Conservation (phyloP, 257 asterid species). For the Anisodus acutangulus region DNA sequence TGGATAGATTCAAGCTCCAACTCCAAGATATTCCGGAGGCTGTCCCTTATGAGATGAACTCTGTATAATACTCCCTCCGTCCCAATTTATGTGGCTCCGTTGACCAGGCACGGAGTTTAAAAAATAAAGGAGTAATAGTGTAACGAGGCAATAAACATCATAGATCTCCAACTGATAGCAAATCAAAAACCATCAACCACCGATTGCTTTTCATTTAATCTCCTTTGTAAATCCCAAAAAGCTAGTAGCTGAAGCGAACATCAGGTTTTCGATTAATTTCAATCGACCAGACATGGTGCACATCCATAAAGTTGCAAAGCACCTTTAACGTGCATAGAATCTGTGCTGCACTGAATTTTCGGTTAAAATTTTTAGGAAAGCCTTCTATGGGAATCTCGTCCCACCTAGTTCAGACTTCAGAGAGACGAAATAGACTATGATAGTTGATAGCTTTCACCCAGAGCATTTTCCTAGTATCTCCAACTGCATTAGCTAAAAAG, state of each 20-base stretch:
- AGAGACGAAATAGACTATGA: neutral
- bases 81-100: too few relatives aligned
- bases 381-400: neutral
- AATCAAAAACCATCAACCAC: neutral
- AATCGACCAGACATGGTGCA: neutral
- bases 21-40: slow-evolving; percentile 15
- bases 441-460: neutral
- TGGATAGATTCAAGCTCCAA: slow-evolving; percentile 22
- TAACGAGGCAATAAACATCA: neutral
- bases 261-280: neutral
- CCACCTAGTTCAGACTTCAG: neutral
- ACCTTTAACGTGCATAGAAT: neutral
- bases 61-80: neutral
- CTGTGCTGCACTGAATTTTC: neutral
- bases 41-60: neutral
- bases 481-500: neutral
- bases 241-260: neutral
- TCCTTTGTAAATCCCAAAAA: neutral
- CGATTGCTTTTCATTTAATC: neutral
- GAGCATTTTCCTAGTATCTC: neutral
- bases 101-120: too few relatives aligned
- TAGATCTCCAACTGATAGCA: neutral
- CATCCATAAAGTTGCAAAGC: slow-evolving; percentile 8
- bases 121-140: neutral
- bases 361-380: neutral